Percentiles rank a stretch among this genome's conserved stretches.
These are phyloP conservation scores for Rhizophagus sp. DNA, from an alignment of 192 early-diverging fungal genomes.

Conservation along the genomic window DNA sequence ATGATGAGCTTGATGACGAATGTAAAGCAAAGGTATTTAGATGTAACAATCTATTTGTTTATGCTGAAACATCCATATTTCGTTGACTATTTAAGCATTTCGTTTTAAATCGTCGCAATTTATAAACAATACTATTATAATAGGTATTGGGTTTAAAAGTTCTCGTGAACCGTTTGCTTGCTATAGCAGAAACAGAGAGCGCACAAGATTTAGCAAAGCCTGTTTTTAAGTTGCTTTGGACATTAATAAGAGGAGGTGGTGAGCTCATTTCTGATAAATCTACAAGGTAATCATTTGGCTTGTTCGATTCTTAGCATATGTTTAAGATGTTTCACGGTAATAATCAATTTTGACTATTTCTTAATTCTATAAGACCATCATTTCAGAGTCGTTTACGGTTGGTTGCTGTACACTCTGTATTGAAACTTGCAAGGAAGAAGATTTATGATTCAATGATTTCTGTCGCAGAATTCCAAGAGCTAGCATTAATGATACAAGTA, in stretches of 20 bases:
- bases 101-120: too few species aligned
- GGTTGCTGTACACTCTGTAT: slow-evolving; percentile 60
- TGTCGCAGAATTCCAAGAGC: slow-evolving; percentile 52
- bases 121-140: slow-evolving; percentile 19
- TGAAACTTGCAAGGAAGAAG: slow-evolving; percentile 58
- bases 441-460: slow-evolving; percentile 57
- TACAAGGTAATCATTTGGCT: slow-evolving; percentile 37
- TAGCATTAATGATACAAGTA: slow-evolving; percentile 68
- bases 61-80: too few species aligned
- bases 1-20: slow-evolving; percentile 55
- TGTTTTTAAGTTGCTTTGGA: slow-evolving; percentile 63
- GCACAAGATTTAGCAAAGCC: slow-evolving; percentile 47
- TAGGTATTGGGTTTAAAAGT: slow-evolving; percentile 65
- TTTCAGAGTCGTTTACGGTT: slow-evolving; percentile 68
- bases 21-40: slow-evolving; percentile 54
- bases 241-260: slow-evolving; percentile 64
- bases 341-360: neutral
- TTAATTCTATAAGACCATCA: slow-evolving; percentile 36
- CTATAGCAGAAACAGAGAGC: slow-evolving; percentile 36
- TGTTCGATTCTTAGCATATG: too few species aligned
- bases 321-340: neutral
- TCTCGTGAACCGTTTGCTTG: slow-evolving; percentile 65
- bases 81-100: too few species aligned
- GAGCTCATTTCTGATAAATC: slow-evolving; percentile 55
- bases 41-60: neutral